phyloP scores from a whole-genome alignment of 163 green algal species.

The Trebouxia gelatinosa region DNA sequence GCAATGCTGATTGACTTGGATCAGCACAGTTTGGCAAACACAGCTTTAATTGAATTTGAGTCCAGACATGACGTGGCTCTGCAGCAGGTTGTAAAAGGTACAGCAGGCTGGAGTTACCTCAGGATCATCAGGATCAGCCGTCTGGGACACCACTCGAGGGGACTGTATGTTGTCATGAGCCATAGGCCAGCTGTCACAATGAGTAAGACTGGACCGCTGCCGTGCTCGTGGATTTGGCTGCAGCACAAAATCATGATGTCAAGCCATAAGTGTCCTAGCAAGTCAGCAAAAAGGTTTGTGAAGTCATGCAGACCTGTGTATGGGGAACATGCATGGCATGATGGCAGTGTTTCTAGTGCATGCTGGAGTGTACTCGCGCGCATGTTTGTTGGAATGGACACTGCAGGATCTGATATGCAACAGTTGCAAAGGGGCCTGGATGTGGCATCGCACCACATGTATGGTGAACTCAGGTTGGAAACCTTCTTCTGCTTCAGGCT shows the following conservation, averaged over 20 bases:
- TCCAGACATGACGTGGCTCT: no score
- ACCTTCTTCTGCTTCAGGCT: neutral
- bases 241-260: neutral
- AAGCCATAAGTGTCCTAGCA: neutral
- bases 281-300: neutral
- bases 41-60: no score
- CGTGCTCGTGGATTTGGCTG: neutral
- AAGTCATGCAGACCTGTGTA: neutral
- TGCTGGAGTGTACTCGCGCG: neutral
- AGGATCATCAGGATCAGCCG: conserved; percentile 14
- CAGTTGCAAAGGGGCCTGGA: no score
- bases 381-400: neutral
- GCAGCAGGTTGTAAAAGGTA: no score
- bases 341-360: neutral
- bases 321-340: neutral
- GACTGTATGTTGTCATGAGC: neutral
- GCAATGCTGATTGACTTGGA: no score
- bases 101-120: no score
- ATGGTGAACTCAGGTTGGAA: conserved; percentile 15
- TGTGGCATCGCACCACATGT: conserved; percentile 10
- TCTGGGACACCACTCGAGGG: neutral
- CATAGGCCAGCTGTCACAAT: neutral
- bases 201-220: neutral
- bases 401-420: no score
- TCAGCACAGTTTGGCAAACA: no score